Percentiles rank a stretch among this genome's conserved stretches.
Conservation (phyloP, 2,329 filamentous ascomycete species). For the Arachnomyces sp. region DNA sequence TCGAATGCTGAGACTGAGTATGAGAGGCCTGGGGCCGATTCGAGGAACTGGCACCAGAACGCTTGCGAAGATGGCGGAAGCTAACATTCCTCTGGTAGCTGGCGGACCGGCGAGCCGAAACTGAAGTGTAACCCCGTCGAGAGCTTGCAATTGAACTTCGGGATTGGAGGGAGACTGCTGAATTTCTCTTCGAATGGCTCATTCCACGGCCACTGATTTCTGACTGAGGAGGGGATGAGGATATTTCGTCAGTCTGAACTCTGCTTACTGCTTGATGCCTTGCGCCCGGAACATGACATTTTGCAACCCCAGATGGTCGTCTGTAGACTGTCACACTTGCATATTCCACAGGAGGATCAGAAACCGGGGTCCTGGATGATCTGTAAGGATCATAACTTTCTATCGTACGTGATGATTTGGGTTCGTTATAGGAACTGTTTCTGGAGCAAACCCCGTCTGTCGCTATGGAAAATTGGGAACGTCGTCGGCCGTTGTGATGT, state of each 20-base stretch:
- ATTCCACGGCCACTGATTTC: slow-evolving; percentile 27
- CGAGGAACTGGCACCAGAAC: slow-evolving; percentile 24
- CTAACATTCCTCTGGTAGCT: slow-evolving; percentile 56
- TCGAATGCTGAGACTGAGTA: slow-evolving; percentile 19
- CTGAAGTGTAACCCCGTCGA: slow-evolving; percentile 29
- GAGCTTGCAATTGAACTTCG: slow-evolving; percentile 43
- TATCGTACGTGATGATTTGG: slow-evolving; percentile 37
- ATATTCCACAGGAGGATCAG: slow-evolving; percentile 48
- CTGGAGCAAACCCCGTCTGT: slow-evolving; percentile 46
- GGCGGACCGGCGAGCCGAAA: slow-evolving; percentile 35
- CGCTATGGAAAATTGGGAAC: slow-evolving; percentile 51
- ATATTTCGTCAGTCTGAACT: slow-evolving; percentile 18
- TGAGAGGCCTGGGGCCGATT: slow-evolving; percentile 16
- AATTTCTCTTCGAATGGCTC: slow-evolving; percentile 25
- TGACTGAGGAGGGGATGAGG: slow-evolving; percentile 16
- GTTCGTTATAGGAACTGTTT: slow-evolving; percentile 44
- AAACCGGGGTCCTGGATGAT: slow-evolving; percentile 53
- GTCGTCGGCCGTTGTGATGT: slow-evolving; percentile 30
- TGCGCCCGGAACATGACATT: not conserved
- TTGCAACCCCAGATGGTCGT: slow-evolving; percentile 13
- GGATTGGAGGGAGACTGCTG: slow-evolving; percentile 35
- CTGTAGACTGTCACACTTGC: slow-evolving; percentile 64
- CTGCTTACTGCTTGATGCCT: slow-evolving; percentile 7
- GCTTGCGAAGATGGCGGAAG: slow-evolving; percentile 50
- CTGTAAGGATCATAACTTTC: slow-evolving; percentile 80